Evolutionary conservation across 1,284 basidiomycete species (phyloP).

Genomic region (Microbotryum scabiosae): DNA sequence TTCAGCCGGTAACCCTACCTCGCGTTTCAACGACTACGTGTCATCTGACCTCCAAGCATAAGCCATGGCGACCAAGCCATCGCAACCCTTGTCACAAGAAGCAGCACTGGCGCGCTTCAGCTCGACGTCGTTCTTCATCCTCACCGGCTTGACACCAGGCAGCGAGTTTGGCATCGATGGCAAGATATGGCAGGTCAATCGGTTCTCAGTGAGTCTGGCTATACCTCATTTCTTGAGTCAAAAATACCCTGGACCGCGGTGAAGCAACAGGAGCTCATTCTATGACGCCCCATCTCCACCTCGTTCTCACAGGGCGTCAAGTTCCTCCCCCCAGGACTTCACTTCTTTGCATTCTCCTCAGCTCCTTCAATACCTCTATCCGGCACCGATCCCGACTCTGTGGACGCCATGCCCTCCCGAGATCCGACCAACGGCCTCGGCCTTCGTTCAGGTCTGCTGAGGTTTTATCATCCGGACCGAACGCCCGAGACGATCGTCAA

Average conservation of each 20-base stretch:
- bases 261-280: not conserved
- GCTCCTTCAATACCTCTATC: constrained; percentile 6
- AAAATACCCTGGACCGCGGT: not conserved
- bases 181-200: constrained; percentile 24
- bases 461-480: not conserved
- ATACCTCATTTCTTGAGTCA: not conserved
- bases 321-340: constrained; percentile 32
- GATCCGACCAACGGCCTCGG: not conserved
- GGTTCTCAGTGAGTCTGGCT: constrained; percentile 22
- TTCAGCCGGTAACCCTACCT: too few relatives aligned
- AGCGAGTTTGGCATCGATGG: constrained; percentile 33
- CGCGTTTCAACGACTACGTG: too few relatives aligned
- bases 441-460: too few relatives aligned
- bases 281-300: not conserved
- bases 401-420: not conserved
- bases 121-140: not conserved
- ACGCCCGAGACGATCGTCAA: constrained; percentile 14
- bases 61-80: too few relatives aligned
- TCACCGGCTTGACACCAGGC: constrained; percentile 5
- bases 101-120: not conserved
- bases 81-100: too few relatives aligned
- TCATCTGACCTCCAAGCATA: too few relatives aligned
- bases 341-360: constrained; percentile 32
- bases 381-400: too few relatives aligned
- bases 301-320: constrained; percentile 29